Evolutionary conservation across 2,329 filamentous ascomycete species (phyloP), one percentile per base, ranked within the genome.

Genomic region (Nannizziopsis arthrosporioides): DNA sequence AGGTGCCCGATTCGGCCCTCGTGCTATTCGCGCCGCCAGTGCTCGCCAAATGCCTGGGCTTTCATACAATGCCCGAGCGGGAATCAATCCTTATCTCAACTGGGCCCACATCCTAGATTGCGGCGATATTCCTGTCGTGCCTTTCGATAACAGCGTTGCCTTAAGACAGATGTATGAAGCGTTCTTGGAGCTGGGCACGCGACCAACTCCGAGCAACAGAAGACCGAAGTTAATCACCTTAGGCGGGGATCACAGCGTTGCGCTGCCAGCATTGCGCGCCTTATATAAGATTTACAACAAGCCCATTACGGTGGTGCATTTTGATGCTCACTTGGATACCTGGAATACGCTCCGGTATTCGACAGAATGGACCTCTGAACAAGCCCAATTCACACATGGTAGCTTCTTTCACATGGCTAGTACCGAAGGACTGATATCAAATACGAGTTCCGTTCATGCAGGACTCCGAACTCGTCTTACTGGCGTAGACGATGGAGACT

Each of bases 391-490:
- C 70, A 94, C 82, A 60, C 88, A 94, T 65, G 88, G 89, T 3
- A 85, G 79, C 56, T 92, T 94, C 81, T 94, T 94, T 73, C 90
- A 86, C 83, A 76, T 90, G 56, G 88, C 88, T 5, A 81, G 81
- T 42, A 80, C 81, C 27, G 88, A 94, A 63, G 85, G 85, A 0
- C 69, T 94, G 19, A 81, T 94, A 50, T 73, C 77, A 51, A 89
- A 90, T 63, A 69, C 73, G 11, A 82, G 77, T 0, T 84, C 79
- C 17, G 85, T 92, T 5, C 88, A 94, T 63, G 88, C 85, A 0
- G 88, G 88, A 1, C 71, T 94, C 44, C 80, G 88, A 39, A 93
- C 86, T 0, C 75, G 86, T 1, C 72, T 94, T 4, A 80, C 77
- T 0, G 81, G 81, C 36, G 67, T 70, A 38, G 79, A 80, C 57